phyloP scores from a whole-genome alignment of 169 alveolate genomes.

The Cryptosporidium viatorum region DNA sequence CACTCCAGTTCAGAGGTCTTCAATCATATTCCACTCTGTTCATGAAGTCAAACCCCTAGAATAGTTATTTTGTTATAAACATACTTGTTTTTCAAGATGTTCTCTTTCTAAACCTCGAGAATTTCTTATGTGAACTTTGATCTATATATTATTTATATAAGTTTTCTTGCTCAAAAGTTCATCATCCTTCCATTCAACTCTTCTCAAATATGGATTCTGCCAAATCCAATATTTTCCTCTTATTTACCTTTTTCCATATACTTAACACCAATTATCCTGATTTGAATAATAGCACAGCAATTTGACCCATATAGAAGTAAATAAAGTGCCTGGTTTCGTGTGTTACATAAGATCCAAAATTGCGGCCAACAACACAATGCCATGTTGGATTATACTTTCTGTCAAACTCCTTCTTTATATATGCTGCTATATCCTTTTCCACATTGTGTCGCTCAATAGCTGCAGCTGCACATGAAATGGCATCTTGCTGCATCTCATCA shows the following conservation, averaged over 20 bases:
- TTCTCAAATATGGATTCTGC: not conserved
- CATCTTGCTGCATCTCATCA: conserved; percentile 98
- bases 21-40: conserved; percentile 35
- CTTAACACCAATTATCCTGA: conserved; percentile 89
- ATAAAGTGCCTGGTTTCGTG: conserved; percentile 99
- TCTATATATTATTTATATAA: too few species aligned
- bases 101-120: not conserved
- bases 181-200: not conserved
- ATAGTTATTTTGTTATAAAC: conserved; percentile 3
- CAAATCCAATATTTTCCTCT: not conserved
- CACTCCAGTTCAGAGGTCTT: conserved; percentile 9
- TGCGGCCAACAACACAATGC: conserved; percentile 99
- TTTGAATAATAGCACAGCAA: conserved; percentile 97
- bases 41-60: conserved; percentile 49
- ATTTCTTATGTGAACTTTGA: not conserved
- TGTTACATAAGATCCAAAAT: conserved; percentile 99
- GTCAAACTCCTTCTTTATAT: conserved; percentile 99
- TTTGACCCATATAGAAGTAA: conserved; percentile 99
- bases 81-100: not conserved
- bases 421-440: conserved; percentile 98
- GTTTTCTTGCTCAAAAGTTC: not conserved
- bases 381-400: conserved; percentile 97
- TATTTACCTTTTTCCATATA: not conserved
- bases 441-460: conserved; percentile 94
- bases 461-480: conserved; percentile 97